phyloP scores from a whole-genome alignment of 2,329 filamentous ascomycete genomes.

The Monilinia vaccinii-corymbosi region DNA sequence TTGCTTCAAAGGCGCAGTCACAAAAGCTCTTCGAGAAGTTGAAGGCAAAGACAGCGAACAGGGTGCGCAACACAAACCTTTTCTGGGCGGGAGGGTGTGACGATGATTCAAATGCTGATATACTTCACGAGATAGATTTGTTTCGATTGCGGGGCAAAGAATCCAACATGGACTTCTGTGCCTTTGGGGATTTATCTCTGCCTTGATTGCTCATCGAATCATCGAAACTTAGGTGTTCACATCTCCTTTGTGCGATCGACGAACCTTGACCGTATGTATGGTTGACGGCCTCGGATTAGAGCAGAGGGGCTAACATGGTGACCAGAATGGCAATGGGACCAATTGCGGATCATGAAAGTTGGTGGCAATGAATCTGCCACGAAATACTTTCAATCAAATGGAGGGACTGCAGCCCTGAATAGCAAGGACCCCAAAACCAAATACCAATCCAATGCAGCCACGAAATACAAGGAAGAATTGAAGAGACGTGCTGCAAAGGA shows the following conservation, averaged over 20 bases:
- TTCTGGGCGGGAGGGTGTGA: constrained; percentile 7
- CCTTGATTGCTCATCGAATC: constrained; percentile 93
- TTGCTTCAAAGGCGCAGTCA: constrained; percentile 88
- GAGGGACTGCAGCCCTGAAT: constrained; percentile 83
- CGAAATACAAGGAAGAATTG: constrained; percentile 96
- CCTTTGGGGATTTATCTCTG: constrained; percentile 97
- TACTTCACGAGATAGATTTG: constrained; percentile 56
- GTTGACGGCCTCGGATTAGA: constrained; percentile 8
- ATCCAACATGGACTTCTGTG: constrained; percentile 96
- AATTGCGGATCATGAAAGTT: constrained; percentile 94
- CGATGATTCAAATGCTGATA: constrained; percentile 14
- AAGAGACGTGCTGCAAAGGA: constrained; percentile 78
- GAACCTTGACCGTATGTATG: constrained; percentile 85
- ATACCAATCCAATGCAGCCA: constrained; percentile 87
- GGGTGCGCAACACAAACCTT: constrained; percentile 46
- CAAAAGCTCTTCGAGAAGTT: constrained; percentile 97
- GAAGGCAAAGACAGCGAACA: constrained; percentile 90
- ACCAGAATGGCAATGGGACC: constrained; percentile 96
- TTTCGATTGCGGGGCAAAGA: constrained; percentile 97
- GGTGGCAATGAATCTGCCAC: constrained; percentile 96
- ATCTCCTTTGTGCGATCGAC: constrained; percentile 98
- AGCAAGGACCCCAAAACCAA: constrained; percentile 97
- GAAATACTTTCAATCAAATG: constrained; percentile 96
- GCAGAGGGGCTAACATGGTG: constrained; percentile 20
- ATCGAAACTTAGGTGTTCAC: constrained; percentile 95